These are phyloP conservation scores for Podaxis mareebaensis DNA, from an alignment of 768 basidiomycete genomes.

Conservation along the genomic window DNA sequence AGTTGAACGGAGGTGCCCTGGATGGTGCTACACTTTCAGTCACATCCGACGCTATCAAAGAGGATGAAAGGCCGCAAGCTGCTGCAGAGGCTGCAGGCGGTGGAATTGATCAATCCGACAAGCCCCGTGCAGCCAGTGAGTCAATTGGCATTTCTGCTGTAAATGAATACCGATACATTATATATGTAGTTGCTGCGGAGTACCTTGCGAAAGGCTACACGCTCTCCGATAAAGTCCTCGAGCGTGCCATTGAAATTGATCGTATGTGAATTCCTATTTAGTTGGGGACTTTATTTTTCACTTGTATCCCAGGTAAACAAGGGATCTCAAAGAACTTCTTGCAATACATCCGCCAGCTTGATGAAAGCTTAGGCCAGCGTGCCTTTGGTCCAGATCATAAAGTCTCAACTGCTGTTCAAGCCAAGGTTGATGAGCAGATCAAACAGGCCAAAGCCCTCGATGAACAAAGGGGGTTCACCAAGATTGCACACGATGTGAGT, in stretches of 20 bases:
- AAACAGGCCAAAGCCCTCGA: slow-evolving; percentile 76
- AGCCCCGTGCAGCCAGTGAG: slow-evolving; percentile 85
- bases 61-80: slow-evolving; percentile 48
- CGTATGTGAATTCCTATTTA: slow-evolving; percentile 32
- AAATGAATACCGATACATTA: background rate
- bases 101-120: slow-evolving; percentile 80
- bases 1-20: slow-evolving; percentile 78
- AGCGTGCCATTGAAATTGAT: slow-evolving; percentile 81
- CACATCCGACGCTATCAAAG: slow-evolving; percentile 63
- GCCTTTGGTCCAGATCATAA: slow-evolving; percentile 83
- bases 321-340: slow-evolving; percentile 91
- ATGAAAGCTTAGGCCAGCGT: slow-evolving; percentile 66
- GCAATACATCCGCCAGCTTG: slow-evolving; percentile 71
- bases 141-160: background rate
- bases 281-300: background rate
- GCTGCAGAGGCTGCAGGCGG: slow-evolving; percentile 28
- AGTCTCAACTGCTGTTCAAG: slow-evolving; percentile 69
- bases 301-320: slow-evolving; percentile 53
- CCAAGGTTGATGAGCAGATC: slow-evolving; percentile 61
- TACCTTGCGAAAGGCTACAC: slow-evolving; percentile 89
- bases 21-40: slow-evolving; percentile 73
- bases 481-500: slow-evolving; percentile 67
- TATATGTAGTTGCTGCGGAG: slow-evolving; percentile 77
- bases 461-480: slow-evolving; percentile 76
- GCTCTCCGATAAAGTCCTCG: slow-evolving; percentile 76